Evolutionary conservation across 176 grass and related monocot genomes (phyloP).

Genomic region (Typha latifolia): DNA sequence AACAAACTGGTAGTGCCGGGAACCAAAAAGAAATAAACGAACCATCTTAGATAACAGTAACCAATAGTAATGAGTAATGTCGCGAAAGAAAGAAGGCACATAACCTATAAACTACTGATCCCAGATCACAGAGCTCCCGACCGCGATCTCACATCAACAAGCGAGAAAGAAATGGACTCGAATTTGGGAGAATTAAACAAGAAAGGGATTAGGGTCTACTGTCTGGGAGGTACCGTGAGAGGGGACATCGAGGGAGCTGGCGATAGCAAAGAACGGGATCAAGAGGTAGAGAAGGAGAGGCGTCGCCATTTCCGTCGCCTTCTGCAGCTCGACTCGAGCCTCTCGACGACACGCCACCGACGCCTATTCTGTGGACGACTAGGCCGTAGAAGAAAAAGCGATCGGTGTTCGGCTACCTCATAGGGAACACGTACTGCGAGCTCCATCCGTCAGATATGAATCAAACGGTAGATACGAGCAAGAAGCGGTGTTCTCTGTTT

Average conservation of each 20-base stretch:
- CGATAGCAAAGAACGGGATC: conserved; percentile 25
- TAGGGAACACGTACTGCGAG: background rate
- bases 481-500: background rate
- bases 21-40: background rate
- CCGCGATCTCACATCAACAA: background rate
- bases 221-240: conserved; percentile 22
- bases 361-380: background rate
- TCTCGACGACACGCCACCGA: background rate
- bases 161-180: background rate
- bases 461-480: background rate
- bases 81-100: background rate
- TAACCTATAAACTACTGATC: background rate
- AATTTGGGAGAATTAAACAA: background rate
- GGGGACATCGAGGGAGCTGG: conserved; percentile 17
- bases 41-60: background rate
- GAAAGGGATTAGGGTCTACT: background rate
- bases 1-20: background rate
- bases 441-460: background rate
- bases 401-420: background rate
- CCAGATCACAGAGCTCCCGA: background rate
- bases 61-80: background rate
- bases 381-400: no score
- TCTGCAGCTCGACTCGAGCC: background rate
- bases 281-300: conserved; percentile 8
- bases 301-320: conserved; percentile 1